Percentiles rank a stretch among this genome's conserved stretches.
phyloP scores from a whole-genome alignment of 495 filamentous ascomycete genomes.

The Extremus antarcticus region DNA sequence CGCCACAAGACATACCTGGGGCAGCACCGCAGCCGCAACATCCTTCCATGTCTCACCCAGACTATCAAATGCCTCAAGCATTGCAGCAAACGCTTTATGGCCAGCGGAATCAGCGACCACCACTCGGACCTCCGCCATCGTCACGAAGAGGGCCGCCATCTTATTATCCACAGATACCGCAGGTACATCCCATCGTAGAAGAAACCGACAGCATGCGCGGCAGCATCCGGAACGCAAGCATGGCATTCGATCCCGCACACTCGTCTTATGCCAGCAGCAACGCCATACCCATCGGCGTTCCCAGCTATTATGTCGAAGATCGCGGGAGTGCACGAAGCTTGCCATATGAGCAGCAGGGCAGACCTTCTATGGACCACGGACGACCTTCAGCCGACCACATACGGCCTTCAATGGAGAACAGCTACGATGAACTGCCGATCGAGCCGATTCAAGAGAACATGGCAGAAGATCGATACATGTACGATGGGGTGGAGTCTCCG shows the following conservation, averaged over 20 bases:
- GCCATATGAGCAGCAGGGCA: background rate
- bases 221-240: constrained; percentile 23
- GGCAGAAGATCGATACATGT: background rate
- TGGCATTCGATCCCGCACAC: constrained; percentile 2
- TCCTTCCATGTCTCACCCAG: constrained; percentile 13
- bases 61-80: constrained; percentile 45
- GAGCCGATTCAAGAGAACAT: background rate
- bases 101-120: constrained; percentile 42
- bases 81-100: constrained; percentile 26
- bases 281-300: constrained; percentile 51
- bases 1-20: background rate
- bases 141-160: constrained; percentile 62
- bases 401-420: constrained; percentile 30
- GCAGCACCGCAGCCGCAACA: background rate
- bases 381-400: constrained; percentile 2
- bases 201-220: constrained; percentile 49
- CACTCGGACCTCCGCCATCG: constrained; percentile 54
- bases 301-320: constrained; percentile 26
- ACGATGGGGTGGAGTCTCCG: background rate
- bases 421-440: background rate
- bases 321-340: constrained; percentile 42
- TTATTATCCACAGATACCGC: constrained; percentile 59
- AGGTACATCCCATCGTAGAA: constrained; percentile 81
- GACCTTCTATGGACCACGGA: constrained; percentile 2
- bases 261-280: constrained; percentile 69